Percentiles rank a stretch among this genome's conserved stretches.
Evolutionary conservation across 495 filamentous ascomycete species (phyloP).

Genomic region (Letharia columbiana): DNA sequence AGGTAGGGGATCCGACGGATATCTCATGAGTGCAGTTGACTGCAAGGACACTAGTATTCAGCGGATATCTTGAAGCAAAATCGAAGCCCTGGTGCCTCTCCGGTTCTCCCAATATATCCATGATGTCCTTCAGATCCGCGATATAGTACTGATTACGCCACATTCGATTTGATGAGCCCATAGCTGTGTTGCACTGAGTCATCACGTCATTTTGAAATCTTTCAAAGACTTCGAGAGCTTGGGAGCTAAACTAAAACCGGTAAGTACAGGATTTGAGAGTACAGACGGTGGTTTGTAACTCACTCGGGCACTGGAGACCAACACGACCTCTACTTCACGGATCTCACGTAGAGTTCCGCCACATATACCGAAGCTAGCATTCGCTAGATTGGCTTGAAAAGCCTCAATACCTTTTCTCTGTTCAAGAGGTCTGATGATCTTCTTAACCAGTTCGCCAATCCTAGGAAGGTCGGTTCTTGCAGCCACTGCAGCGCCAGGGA

Average conservation of each 20-base stretch:
- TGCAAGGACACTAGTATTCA: conserved; percentile 1
- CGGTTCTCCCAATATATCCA: neutral
- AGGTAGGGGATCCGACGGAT: neutral
- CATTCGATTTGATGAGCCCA: neutral
- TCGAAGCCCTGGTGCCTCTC: neutral
- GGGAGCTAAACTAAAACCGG: neutral
- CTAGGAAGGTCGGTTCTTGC: neutral
- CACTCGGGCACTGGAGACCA: conserved; percentile 7
- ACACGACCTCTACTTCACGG: conserved; percentile 9
- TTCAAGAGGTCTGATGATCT: conserved; percentile 4
- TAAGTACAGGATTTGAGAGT: neutral
- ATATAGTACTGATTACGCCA: conserved; percentile 4
- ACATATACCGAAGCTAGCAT: neutral
- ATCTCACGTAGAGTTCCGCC: neutral
- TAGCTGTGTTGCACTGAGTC: conserved; percentile 2
- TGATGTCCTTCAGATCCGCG: conserved; percentile 2
- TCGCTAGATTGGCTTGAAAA: neutral
- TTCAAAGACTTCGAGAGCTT: neutral
- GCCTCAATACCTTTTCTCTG: conserved; percentile 8
- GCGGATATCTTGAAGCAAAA: neutral
- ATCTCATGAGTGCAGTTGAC: neutral
- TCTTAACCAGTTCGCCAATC: conserved; percentile 1
- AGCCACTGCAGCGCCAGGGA: conserved; percentile 2
- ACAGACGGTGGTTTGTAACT: neutral
- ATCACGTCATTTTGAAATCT: neutral